Conservation (phyloP, 805 yeast genomes). For the Myxozyma vanderwaltii region DNA sequence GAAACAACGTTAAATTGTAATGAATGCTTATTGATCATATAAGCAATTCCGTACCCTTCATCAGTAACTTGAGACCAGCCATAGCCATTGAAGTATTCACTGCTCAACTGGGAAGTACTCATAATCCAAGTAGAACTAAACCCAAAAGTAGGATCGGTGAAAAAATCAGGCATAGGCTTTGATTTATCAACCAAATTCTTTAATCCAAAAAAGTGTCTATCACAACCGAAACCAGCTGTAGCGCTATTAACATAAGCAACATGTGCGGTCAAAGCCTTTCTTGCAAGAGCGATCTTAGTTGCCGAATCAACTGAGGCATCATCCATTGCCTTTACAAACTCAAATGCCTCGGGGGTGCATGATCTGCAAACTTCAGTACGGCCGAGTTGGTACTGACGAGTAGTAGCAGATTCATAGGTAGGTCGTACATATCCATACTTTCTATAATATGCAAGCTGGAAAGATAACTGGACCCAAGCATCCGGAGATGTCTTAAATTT, state of each 20-base stretch:
- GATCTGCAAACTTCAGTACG: constrained; percentile 93
- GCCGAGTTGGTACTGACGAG: constrained; percentile 84
- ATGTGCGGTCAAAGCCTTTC: constrained; percentile 74
- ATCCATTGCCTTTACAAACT: constrained; percentile 75
- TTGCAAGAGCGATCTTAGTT: constrained; percentile 67
- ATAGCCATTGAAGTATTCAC: constrained; percentile 83
- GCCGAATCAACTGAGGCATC: constrained; percentile 52
- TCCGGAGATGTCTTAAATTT: constrained; percentile 87
- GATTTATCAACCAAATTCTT: constrained; percentile 66
- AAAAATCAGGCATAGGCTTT: constrained; percentile 64
- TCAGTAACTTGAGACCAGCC: constrained; percentile 96
- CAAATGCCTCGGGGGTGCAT: constrained; percentile 69
- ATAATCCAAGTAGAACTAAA: constrained; percentile 85
- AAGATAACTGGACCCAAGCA: constrained; percentile 85
- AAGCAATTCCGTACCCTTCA: constrained; percentile 91
- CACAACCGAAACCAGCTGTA: constrained; percentile 83
- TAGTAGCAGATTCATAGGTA: constrained; percentile 94
- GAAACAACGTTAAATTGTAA: constrained; percentile 82
- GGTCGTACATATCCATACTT: constrained; percentile 78
- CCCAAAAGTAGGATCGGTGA: constrained; percentile 70
- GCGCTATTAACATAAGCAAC: constrained; percentile 74
- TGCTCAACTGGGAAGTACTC: constrained; percentile 86
- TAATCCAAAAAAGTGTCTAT: constrained; percentile 90
- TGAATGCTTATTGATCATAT: constrained; percentile 85
- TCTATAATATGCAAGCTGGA: constrained; percentile 89